A percentile compares a stretch with the other conserved stretches of the same genome.
phyloP scores from a whole-genome alignment of 2,329 filamentous ascomycete species.

The Arthrobotrys entomopaga region DNA sequence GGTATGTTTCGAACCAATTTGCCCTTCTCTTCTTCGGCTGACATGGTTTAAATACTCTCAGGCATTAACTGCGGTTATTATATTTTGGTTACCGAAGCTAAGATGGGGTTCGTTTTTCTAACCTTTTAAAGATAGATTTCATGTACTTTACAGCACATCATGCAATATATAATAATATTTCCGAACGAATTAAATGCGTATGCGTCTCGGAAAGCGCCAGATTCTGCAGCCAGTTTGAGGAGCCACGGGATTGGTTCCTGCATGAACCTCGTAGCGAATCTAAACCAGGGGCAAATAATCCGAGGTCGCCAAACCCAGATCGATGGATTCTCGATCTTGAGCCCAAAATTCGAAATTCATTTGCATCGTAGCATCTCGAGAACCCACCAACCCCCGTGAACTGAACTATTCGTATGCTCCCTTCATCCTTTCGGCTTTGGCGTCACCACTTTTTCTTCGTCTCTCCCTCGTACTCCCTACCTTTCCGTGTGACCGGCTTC shows the following conservation, averaged over 20 bases:
- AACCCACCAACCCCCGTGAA: too few species aligned
- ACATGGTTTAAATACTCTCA: constrained; percentile 1
- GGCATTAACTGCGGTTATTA: constrained; percentile 50
- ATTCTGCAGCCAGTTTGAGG: background rate
- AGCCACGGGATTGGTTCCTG: constrained; percentile 49
- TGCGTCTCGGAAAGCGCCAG: background rate
- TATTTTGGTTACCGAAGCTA: constrained; percentile 51
- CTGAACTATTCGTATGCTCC: background rate
- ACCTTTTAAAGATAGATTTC: background rate
- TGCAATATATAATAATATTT: constrained; percentile 1
- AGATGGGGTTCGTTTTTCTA: constrained; percentile 49
- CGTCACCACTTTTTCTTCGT: background rate
- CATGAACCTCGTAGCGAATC: constrained; percentile 28
- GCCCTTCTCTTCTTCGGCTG: background rate
- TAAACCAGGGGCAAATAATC: constrained; percentile 46
- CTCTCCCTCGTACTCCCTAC: background rate
- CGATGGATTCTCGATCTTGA: constrained; percentile 17
- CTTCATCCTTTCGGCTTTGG: background rate
- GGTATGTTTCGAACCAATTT: constrained; percentile 18
- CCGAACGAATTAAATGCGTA: background rate
- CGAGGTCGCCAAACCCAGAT: constrained; percentile 1
- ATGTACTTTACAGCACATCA: background rate
- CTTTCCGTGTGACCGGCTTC: background rate
- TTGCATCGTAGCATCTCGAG: background rate
- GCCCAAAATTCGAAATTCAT: constrained; percentile 23